Percentiles rank a stretch among this genome's conserved stretches.
These are phyloP conservation scores for Cyclospora cayetanensis DNA, from an alignment of 169 alveolate genomes.

Conservation along the genomic window DNA sequence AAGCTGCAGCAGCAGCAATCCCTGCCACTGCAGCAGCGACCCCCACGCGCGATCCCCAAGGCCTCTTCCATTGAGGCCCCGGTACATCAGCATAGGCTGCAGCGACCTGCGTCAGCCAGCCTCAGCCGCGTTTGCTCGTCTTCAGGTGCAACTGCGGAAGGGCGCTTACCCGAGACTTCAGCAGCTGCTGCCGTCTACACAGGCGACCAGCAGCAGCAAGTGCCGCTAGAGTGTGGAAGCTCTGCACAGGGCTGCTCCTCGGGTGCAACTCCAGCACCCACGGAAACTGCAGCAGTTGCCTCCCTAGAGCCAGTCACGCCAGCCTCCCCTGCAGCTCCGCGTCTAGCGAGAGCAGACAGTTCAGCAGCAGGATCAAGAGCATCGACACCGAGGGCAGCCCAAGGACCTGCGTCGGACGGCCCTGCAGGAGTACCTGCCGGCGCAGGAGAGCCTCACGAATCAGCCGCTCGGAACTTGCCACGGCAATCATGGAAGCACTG, in stretches of 20 bases:
- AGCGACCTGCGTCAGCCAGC: background rate
- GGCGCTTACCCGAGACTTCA: background rate
- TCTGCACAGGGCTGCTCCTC: background rate
- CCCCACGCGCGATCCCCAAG: background rate
- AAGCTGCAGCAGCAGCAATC: constrained; percentile 4
- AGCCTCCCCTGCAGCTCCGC: too few species aligned
- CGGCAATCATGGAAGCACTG: background rate
- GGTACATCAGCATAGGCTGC: background rate
- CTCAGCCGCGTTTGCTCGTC: background rate
- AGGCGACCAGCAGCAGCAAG: background rate
- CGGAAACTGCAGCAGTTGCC: background rate
- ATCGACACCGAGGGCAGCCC: background rate
- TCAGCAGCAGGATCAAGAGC: constrained; percentile 34
- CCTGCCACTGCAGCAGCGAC: background rate
- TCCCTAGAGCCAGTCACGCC: too few species aligned
- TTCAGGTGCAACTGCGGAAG: too few species aligned
- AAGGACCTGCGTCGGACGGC: too few species aligned
- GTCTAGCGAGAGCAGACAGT: too few species aligned
- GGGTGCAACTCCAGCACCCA: background rate
- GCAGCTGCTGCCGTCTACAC: background rate
- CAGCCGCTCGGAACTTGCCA: background rate
- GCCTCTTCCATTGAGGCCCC: background rate
- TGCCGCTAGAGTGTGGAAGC: too few species aligned
- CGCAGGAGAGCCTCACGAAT: background rate
- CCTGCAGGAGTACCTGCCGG: background rate